These are phyloP conservation scores for Calocybe cyanea DNA, from an alignment of 768 basidiomycete genomes.

Conservation along the genomic window DNA sequence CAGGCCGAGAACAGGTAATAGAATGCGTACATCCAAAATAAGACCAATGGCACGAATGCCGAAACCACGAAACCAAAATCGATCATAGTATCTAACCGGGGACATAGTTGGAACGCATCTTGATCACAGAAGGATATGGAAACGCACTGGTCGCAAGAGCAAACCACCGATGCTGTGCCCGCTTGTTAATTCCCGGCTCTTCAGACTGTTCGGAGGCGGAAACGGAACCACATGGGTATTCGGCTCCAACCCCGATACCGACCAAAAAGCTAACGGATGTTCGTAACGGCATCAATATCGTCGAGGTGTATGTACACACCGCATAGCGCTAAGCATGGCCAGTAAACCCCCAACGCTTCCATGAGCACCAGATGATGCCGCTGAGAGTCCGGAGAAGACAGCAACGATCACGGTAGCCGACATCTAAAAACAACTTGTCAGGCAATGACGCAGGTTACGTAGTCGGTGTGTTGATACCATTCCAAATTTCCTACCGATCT, in stretches of 20 bases:
- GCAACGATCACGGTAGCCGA: slow-evolving; percentile 79
- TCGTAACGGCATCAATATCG: background rate
- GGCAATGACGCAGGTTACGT: background rate
- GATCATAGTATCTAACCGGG: slow-evolving; percentile 68
- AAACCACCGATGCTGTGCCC: slow-evolving; percentile 83
- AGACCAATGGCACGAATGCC: slow-evolving; percentile 78
- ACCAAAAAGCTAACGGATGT: slow-evolving; percentile 64
- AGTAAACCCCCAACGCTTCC: slow-evolving; percentile 67
- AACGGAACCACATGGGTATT: slow-evolving; percentile 89
- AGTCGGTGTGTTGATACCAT: slow-evolving; percentile 53
- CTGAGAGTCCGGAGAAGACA: slow-evolving; percentile 79
- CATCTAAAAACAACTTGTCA: slow-evolving; percentile 47
- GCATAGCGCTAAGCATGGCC: slow-evolving; percentile 74
- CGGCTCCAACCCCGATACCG: slow-evolving; percentile 85
- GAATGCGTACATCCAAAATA: slow-evolving; percentile 79
- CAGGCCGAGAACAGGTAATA: background rate
- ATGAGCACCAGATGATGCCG: slow-evolving; percentile 77
- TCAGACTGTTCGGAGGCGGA: slow-evolving; percentile 90
- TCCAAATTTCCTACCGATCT: slow-evolving; percentile 82
- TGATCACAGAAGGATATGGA: background rate
- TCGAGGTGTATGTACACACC: slow-evolving; percentile 36
- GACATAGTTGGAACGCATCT: background rate
- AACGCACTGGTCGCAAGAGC: slow-evolving; percentile 80
- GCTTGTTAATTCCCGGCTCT: slow-evolving; percentile 71
- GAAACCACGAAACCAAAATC: slow-evolving; percentile 79